Evolutionary conservation across 169 alveolate species (phyloP).

Genomic region (Pseudocohnilembus persalinus): DNA sequence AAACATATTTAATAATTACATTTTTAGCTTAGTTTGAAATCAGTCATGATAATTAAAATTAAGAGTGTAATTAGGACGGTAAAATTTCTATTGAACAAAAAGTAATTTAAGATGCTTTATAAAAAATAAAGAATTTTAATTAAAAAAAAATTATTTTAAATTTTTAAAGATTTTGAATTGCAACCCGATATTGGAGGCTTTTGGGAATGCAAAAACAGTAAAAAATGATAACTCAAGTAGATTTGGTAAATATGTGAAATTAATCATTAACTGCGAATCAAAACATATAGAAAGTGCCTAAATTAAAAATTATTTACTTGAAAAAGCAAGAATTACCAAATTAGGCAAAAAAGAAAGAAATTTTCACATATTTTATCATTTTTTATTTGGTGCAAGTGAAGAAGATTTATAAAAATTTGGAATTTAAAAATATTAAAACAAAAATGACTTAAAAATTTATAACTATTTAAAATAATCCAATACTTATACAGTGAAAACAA

Average conservation of each 20-base stretch:
- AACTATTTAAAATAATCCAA: slow-evolving; percentile 7
- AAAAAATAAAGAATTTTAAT: too few species aligned
- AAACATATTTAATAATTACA: neutral
- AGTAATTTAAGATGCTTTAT: too few species aligned
- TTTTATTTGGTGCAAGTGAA: slow-evolving; percentile 55
- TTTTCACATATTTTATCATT: slow-evolving; percentile 79
- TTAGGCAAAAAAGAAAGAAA: slow-evolving; percentile 75
- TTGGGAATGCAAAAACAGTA: slow-evolving; percentile 98
- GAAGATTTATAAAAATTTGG: slow-evolving; percentile 20
- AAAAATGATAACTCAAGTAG: slow-evolving; percentile 97
- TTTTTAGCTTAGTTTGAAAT: neutral
- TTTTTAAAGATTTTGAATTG: slow-evolving; percentile 92
- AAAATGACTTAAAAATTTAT: neutral
- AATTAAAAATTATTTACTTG: slow-evolving; percentile 69
- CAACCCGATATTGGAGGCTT: slow-evolving; percentile 97
- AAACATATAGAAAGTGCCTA: slow-evolving; percentile 94
- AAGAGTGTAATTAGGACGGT: too few species aligned
- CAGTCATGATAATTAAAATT: neutral
- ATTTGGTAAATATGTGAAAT: slow-evolving; percentile 97
- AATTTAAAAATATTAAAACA: neutral
- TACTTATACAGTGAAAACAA: slow-evolving; percentile 15
- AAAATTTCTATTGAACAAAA: too few species aligned
- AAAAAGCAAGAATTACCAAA: slow-evolving; percentile 75
- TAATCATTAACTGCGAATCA: slow-evolving; percentile 69
- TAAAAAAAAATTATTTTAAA: too few species aligned